Percentiles rank a stretch among this genome's conserved stretches.
Evolutionary conservation across 306 rosid genomes (phyloP).

Genomic region (Cicer bijugum): DNA sequence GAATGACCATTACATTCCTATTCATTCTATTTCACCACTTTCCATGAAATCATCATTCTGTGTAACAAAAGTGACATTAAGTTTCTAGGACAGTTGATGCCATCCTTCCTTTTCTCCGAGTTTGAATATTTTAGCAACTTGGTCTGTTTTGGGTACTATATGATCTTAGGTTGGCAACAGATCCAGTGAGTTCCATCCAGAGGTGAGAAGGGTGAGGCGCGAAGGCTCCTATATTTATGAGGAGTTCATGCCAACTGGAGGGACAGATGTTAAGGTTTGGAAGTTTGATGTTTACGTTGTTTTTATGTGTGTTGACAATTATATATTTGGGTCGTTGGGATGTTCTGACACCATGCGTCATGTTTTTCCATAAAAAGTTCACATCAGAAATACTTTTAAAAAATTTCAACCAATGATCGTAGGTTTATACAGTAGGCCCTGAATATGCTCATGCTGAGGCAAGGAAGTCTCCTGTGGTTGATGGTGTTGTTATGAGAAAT

Average conservation of each 20-base stretch:
- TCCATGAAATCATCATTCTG: constrained; percentile 2
- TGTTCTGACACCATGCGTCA: neutral
- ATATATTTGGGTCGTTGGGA: neutral
- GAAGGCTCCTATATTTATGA: constrained; percentile 97
- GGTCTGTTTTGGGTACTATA: constrained; percentile 39
- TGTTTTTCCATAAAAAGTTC: constrained; percentile 20
- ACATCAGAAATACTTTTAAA: constrained; percentile 11
- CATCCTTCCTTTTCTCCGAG: constrained; percentile 6
- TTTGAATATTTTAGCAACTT: constrained; percentile 30
- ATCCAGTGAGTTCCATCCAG: constrained; percentile 95
- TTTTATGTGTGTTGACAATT: neutral
- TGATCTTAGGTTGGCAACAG: constrained; percentile 88
- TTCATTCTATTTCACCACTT: too few species aligned
- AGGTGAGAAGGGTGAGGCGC: constrained; percentile 94
- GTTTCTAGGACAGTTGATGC: constrained; percentile 32
- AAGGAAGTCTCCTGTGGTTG: constrained; percentile 98
- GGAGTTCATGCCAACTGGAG: constrained; percentile 98
- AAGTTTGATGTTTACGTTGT: constrained; percentile 39
- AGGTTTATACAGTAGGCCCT: constrained; percentile 97
- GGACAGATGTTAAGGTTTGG: constrained; percentile 97
- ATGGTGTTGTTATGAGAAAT: constrained; percentile 99
- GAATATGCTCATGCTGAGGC: constrained; percentile 99
- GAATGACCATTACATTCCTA: too few species aligned
- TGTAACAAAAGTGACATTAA: constrained; percentile 9
- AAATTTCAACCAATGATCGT: constrained; percentile 44